A percentile compares a stretch with the other conserved stretches of the same genome.
phyloP scores from a whole-genome alignment of 441 rosid genomes.

The Flueggea neowawraea region DNA sequence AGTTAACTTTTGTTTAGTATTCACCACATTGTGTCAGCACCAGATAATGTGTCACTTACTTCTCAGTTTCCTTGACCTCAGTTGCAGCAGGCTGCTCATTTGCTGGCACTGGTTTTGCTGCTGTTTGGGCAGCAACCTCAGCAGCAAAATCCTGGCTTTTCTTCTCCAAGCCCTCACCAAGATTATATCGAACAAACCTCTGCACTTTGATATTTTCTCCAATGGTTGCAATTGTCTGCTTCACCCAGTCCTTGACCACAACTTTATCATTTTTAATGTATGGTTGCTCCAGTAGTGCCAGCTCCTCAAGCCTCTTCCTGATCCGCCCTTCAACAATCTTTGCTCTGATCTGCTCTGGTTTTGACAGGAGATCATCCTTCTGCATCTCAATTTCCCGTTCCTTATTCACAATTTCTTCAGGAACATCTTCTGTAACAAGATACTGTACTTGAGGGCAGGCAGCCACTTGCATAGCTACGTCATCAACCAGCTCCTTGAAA shows the following conservation, averaged over 20 bases:
- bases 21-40: too few relatives aligned
- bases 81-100: conserved; percentile 48
- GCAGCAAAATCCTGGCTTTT: conserved; percentile 96
- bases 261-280: conserved; percentile 88
- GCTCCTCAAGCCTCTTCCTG: conserved; percentile 79
- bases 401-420: conserved; percentile 74
- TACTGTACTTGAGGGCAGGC: conserved; percentile 90
- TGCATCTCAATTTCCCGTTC: conserved; percentile 90
- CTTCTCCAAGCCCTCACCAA: conserved; percentile 93
- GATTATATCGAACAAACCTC: conserved; percentile 81
- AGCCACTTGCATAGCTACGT: conserved; percentile 80
- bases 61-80: conserved; percentile 53
- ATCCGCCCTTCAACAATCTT: conserved; percentile 93
- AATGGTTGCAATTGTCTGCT: conserved; percentile 87
- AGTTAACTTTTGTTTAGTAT: too few relatives aligned
- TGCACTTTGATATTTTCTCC: conserved; percentile 91
- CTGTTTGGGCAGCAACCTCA: conserved; percentile 97
- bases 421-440: conserved; percentile 79
- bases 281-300: conserved; percentile 91
- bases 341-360: conserved; percentile 87
- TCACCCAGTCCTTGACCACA: conserved; percentile 80
- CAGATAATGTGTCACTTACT: conserved; percentile 34
- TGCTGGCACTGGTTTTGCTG: conserved; percentile 53
- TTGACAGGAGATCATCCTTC: conserved; percentile 87
- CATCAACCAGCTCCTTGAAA: conserved; percentile 89